Conservation (phyloP, 768 basidiomycete species). For the Lyophyllum atratum region DNA sequence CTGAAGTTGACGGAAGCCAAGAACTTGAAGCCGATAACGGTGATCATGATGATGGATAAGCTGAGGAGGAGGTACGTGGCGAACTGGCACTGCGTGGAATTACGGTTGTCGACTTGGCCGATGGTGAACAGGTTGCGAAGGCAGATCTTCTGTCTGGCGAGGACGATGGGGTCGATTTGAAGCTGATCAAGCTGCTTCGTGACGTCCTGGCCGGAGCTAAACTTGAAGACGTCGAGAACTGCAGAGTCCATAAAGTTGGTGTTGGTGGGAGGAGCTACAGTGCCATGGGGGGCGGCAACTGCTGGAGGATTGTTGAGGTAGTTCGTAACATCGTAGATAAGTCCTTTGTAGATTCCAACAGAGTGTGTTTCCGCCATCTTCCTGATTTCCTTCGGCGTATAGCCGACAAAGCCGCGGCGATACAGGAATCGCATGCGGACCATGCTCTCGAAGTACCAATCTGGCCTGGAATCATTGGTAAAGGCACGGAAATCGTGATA, state of each 20-base stretch:
- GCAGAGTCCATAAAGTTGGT: constrained; percentile 70
- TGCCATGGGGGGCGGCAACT: constrained; percentile 47
- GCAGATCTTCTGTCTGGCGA: constrained; percentile 81
- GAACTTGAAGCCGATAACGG: constrained; percentile 93
- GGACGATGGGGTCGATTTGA: constrained; percentile 56
- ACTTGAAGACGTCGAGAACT: constrained; percentile 76
- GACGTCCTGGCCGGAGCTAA: constrained; percentile 75
- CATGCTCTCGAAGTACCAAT: constrained; percentile 99
- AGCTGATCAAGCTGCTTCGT: constrained; percentile 72
- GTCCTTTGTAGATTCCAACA: constrained; percentile 83
- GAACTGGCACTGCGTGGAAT: constrained; percentile 91
- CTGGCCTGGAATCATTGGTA: constrained; percentile 88
- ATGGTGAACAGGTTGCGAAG: constrained; percentile 91
- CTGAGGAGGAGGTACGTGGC: constrained; percentile 89
- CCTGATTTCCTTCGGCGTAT: constrained; percentile 72
- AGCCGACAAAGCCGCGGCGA: constrained; percentile 88
- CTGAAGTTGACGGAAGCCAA: constrained; percentile 82
- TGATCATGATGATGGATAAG: constrained; percentile 89
- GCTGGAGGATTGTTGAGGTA: constrained; percentile 77
- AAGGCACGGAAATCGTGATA: constrained; percentile 97
- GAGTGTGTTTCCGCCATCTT: constrained; percentile 61
- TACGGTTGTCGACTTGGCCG: constrained; percentile 89
- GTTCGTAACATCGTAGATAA: constrained; percentile 85
- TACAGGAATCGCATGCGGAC: constrained; percentile 87
- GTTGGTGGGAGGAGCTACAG: constrained; percentile 43